phyloP scores from a whole-genome alignment of 768 basidiomycete species.

The Kwoniella sp. region DNA sequence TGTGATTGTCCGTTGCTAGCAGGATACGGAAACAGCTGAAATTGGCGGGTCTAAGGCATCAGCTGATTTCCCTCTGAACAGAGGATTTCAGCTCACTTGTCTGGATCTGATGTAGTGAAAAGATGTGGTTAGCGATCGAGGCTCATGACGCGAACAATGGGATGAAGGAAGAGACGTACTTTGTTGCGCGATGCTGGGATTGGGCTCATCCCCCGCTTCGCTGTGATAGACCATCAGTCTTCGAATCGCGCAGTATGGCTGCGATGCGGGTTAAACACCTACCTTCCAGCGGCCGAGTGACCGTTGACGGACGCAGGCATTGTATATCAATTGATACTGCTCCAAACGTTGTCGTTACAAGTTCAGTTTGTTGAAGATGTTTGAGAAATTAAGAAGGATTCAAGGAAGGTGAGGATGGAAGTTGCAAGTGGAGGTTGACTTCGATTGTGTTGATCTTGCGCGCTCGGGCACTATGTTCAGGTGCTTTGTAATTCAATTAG shows the following conservation, averaged over 20 bases:
- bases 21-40: constrained; percentile 64
- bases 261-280: too few relatives aligned
- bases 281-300: constrained; percentile 14
- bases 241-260: too few relatives aligned
- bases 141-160: too few relatives aligned
- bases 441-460: background rate
- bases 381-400: background rate
- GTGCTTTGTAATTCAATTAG: background rate
- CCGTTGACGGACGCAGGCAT: constrained; percentile 24
- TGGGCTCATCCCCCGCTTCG: constrained; percentile 23
- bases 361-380: too few relatives aligned
- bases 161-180: too few relatives aligned
- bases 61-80: constrained; percentile 17
- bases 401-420: constrained; percentile 12
- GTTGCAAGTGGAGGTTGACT: constrained; percentile 18
- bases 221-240: background rate
- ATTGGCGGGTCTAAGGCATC: background rate
- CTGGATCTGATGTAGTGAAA: constrained; percentile 30
- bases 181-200: constrained; percentile 39
- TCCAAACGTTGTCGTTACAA: too few relatives aligned
- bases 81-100: constrained; percentile 36
- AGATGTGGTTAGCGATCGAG: background rate
- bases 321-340: too few relatives aligned
- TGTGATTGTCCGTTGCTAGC: constrained; percentile 93
- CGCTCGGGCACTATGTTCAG: background rate